Percentiles rank a stretch among this genome's conserved stretches.
Conservation (phyloP, 768 basidiomycete species). For the Phanerochaete carnosa region DNA sequence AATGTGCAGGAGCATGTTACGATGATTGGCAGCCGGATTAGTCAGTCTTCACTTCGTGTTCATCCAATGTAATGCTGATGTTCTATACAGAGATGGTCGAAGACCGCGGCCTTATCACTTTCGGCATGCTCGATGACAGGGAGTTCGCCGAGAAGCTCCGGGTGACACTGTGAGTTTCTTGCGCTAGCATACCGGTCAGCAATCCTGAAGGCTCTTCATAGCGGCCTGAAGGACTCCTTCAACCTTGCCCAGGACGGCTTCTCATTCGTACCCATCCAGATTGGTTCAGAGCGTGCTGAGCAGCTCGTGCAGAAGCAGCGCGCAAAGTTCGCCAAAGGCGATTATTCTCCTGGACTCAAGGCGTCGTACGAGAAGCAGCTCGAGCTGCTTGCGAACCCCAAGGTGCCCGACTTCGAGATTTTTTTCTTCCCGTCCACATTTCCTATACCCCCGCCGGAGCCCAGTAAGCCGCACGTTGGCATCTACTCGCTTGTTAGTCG, state of each 20-base stretch:
- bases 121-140: too few species aligned
- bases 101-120: too few species aligned
- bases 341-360: not conserved
- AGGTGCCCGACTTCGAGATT: not conserved
- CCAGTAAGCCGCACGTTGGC: constrained; percentile 23
- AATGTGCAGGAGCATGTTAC: constrained; percentile 31
- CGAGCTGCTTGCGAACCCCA: not conserved
- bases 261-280: not conserved
- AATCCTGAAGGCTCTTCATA: not conserved
- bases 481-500: constrained; percentile 21
- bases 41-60: too few species aligned
- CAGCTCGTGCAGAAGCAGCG: not conserved
- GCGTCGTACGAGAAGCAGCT: not conserved
- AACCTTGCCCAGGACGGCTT: not conserved
- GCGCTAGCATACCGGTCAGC: too few species aligned
- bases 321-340: not conserved
- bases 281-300: not conserved
- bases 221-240: not conserved
- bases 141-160: too few species aligned
- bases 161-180: too few species aligned
- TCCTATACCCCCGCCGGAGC: constrained; percentile 7
- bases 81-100: not conserved
- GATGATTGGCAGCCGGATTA: not conserved
- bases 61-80: too few species aligned
- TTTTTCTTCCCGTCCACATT: not conserved